These are phyloP conservation scores for Tricholoma bakamatsutake DNA, from an alignment of 768 basidiomycete species.

Conservation along the genomic window DNA sequence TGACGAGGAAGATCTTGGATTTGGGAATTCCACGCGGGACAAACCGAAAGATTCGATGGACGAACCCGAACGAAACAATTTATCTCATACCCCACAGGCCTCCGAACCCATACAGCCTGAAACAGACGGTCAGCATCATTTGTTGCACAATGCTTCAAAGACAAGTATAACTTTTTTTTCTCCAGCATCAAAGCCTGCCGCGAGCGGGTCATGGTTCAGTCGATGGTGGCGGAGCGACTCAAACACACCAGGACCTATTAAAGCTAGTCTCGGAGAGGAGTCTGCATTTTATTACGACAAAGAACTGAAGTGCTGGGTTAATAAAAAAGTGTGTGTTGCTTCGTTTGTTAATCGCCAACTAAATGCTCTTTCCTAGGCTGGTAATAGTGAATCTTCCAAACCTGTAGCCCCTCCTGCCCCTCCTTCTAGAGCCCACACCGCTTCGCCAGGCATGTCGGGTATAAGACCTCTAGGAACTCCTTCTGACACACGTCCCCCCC, in stretches of 20 bases:
- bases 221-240: constrained; percentile 71
- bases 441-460: constrained; percentile 63
- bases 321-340: constrained; percentile 64
- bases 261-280: constrained; percentile 91
- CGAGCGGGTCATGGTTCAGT: constrained; percentile 69
- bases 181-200: constrained; percentile 17
- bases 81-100: constrained; percentile 2
- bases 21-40: constrained; percentile 62
- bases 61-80: constrained; percentile 18
- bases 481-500: constrained; percentile 30
- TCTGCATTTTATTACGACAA: constrained; percentile 89
- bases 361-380: constrained; percentile 37
- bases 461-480: constrained; percentile 22
- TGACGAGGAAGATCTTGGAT: constrained; percentile 84
- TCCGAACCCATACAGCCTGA: constrained; percentile 8
- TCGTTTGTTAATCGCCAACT: background rate
- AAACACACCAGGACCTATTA: constrained; percentile 58
- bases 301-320: constrained; percentile 94
- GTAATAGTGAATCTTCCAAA: constrained; percentile 48
- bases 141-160: background rate
- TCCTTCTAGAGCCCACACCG: constrained; percentile 80
- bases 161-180: background rate
- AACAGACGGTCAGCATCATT: constrained; percentile 21
- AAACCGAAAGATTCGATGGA: constrained; percentile 30
- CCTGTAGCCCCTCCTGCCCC: constrained; percentile 60